A percentile compares a stretch with the other conserved stretches of the same genome.
Conservation (phyloP, 2,329 filamentous ascomycete species). For the Fusarium pilosicola region DNA sequence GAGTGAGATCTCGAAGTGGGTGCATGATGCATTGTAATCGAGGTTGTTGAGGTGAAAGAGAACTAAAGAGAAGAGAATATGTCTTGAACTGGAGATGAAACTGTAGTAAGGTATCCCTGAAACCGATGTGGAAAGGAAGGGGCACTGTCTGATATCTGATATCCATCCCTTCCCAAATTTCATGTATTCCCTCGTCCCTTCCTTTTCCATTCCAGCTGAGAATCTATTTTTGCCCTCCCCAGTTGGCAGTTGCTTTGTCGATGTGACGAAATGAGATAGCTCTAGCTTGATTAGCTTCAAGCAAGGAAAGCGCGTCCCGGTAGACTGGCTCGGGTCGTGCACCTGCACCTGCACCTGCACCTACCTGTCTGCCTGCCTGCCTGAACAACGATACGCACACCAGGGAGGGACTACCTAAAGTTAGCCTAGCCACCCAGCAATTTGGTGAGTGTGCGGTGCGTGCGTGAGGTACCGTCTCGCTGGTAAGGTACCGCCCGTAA, state of each 20-base stretch:
- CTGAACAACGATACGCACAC: constrained; percentile 8
- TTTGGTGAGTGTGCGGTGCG: background rate
- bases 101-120: constrained; percentile 19
- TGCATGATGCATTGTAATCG: background rate
- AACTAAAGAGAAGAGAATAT: background rate
- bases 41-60: constrained; percentile 6
- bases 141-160: background rate
- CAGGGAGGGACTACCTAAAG: background rate
- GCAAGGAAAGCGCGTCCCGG: constrained; percentile 27
- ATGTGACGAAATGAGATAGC: background rate
- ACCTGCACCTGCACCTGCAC: background rate
- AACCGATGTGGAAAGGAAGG: constrained; percentile 15
- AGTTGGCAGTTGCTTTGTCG: constrained; percentile 2
- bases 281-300: background rate
- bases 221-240: constrained; percentile 5
- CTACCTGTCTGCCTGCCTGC: constrained; percentile 1
- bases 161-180: constrained; percentile 1
- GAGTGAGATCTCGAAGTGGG: constrained; percentile 1
- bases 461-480: background rate
- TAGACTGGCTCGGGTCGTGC: constrained; percentile 21
- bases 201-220: constrained; percentile 7
- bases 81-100: constrained; percentile 28
- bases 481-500: background rate
- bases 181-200: constrained; percentile 1
- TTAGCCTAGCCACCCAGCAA: background rate